Base-by-base conservation (phyloP, 2,329 filamentous ascomycete genomes). In the Neofusicoccum cordaticola region DNA sequence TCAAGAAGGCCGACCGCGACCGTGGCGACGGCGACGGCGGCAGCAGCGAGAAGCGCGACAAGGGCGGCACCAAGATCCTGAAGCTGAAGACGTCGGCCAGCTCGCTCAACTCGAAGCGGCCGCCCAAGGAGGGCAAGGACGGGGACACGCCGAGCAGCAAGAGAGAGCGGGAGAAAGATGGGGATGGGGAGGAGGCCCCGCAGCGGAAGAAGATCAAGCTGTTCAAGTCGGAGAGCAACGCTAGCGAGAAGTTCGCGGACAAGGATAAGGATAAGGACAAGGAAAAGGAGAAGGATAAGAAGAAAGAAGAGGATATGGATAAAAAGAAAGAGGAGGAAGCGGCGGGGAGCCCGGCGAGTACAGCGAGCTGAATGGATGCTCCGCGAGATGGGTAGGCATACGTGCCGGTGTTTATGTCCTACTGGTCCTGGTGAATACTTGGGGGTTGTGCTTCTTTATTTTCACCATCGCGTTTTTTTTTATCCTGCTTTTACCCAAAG, bases 121-220 rank as follows among this genome's bases (percentile, higher is more conserved):
- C 64, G 50, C 64, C 64, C 6, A 65, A 62, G 57, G 64, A 65
- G 11, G 27, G 69, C 19, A 73, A 75, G 5, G 71, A 72, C n/a
- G 58, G 41, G 8, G 12, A 34, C 34, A 50, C 58, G 44, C 56
- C 56, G 27, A 60, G 41, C 42, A 12, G 56, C 22, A 42, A 42
- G 9, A 37, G 48, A 7, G 42, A 57, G 42, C 45, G 34, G 19
- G 34, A 48, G 42, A 64, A 50, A 52, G 70, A 69, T 13, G 74
- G 72, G n/a, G 72, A 73, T 0, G 70, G 68, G 0, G 68, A 69
- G 42, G 72, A 64, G 15, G 42, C 51, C 7, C 13, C 70, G 12
- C 74, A 73, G 15, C 71, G 73, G 67, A 78, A 78, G 70, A 78
- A 78, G 68, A 73, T 78, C 47, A 77, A 77, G 67, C 67, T 78